Base-by-base conservation (phyloP, 1,139 yeast species). In the Arxiozyma heterogenica region DNA sequence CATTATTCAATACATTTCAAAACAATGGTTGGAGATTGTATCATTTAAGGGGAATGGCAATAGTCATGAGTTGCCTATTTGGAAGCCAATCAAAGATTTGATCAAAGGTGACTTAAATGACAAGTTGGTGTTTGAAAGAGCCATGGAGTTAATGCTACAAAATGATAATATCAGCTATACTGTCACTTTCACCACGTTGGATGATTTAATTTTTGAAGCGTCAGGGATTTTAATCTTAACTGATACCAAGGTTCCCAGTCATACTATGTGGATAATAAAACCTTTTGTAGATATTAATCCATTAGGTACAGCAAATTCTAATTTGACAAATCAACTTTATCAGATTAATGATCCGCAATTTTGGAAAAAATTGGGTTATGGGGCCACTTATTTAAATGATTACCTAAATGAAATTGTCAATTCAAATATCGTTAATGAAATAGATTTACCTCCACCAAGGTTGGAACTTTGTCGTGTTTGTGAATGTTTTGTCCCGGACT, bases 251-350 rank as follows among this genome's bases (percentile, higher is more conserved):
- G 41, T 64, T 20, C 90, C 95, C 0, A 77, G 86, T 0, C 95
- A 90, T 68, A 83, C 96, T 1, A 86, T 93, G 86, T 93, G 98
- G 98, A 83, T 94, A 3, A 75, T 93, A 15, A 84, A 87, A 61
- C 96, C 95, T 1, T 86, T 82, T 68, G 74, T 78, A 12, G 84
- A 85, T 8, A 18, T 18, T 5, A 46, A n/a, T 21, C 23, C 30
- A 27, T 27, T 27, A 8, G 30, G 11, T 7, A 27, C 30, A 5
- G 8, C 30, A 27, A 7, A 20, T 18, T 18, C 15, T 21, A 8
- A 5, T 70, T 6, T 21, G 25, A 73, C 51, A 81, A 82, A 44
- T 71, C 85, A 43, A 81, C 82, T 52, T 82, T 85, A 51, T 51
- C 71, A 90, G 38, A 95, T 96, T 0, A 74, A 72, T 15, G 51